Conservation (phyloP, 2,329 filamentous ascomycete genomes). For the Fusarium coffeatum region DNA sequence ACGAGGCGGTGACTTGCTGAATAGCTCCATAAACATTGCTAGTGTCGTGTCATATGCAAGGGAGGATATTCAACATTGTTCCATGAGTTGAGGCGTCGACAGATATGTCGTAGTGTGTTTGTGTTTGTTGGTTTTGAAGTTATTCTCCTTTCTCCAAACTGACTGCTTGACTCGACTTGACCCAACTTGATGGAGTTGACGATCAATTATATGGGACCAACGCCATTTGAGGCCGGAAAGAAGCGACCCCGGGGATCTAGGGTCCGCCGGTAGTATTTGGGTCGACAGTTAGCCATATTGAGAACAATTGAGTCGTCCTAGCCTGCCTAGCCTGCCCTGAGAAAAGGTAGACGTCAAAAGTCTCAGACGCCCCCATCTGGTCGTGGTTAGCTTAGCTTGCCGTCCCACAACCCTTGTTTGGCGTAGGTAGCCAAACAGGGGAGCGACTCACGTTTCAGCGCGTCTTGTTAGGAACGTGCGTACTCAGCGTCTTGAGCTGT, state of each 20-base stretch:
- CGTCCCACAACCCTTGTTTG: constrained; percentile 33
- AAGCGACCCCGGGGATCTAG: constrained; percentile 33
- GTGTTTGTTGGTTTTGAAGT: constrained; percentile 20
- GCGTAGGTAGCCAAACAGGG: constrained; percentile 42
- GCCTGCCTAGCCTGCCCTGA: constrained; percentile 28
- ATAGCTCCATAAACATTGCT: constrained; percentile 13
- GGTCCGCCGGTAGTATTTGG: constrained; percentile 15
- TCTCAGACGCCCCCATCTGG: constrained; percentile 29
- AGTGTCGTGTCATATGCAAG: constrained; percentile 36
- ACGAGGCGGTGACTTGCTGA: constrained; percentile 13
- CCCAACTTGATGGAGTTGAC: constrained; percentile 15
- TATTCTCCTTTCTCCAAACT: constrained; percentile 27
- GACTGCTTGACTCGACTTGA: constrained; percentile 13
- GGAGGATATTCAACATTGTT: constrained; percentile 18
- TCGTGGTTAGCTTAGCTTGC: constrained; percentile 17
- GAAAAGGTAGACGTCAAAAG: constrained; percentile 31
- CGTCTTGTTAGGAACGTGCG: constrained; percentile 37
- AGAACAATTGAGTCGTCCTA: constrained; percentile 26
- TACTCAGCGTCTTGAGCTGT: constrained; percentile 16
- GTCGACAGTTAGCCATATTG: constrained; percentile 34
- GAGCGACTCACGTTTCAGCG: constrained; percentile 49
- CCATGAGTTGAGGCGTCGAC: constrained; percentile 17
- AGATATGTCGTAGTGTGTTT: constrained; percentile 26
- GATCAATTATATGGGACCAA: constrained; percentile 32
- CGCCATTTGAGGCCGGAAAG: constrained; percentile 38